These are phyloP conservation scores for Podaxis sp. DNA, from an alignment of 768 basidiomycete genomes.

Conservation along the genomic window DNA sequence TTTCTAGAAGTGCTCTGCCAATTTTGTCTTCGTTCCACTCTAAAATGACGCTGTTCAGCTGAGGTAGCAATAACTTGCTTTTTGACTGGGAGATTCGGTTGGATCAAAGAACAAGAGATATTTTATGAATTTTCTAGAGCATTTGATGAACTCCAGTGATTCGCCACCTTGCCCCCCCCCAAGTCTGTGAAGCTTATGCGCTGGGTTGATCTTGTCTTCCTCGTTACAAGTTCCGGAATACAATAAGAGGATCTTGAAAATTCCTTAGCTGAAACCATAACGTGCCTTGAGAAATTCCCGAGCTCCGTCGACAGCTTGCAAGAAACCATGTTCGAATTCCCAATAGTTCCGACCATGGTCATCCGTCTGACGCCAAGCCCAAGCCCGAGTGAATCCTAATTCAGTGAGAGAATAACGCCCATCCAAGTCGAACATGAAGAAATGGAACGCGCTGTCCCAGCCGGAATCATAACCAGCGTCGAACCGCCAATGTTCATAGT, in stretches of 20 bases:
- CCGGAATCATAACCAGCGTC: conserved; percentile 59
- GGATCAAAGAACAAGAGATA: neutral
- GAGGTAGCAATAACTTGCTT: neutral
- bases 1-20: neutral
- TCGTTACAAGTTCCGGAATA: neutral
- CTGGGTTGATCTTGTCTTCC: neutral
- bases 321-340: conserved; percentile 71
- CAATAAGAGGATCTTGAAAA: neutral
- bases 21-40: neutral
- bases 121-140: neutral
- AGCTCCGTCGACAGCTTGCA: conserved; percentile 48
- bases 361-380: conserved; percentile 41
- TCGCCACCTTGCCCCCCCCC: too few relatives aligned
- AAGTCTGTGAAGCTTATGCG: too few relatives aligned
- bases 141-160: neutral
- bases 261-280: neutral
- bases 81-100: neutral
- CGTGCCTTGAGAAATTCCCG: neutral
- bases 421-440: conserved; percentile 32
- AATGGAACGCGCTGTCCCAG: conserved; percentile 67
- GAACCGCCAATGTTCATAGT: conserved; percentile 68
- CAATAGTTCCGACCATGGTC: conserved; percentile 51
- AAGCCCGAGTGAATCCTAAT: conserved; percentile 62
- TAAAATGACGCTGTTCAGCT: neutral
- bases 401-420: conserved; percentile 36